Percentiles rank a stretch among this genome's conserved stretches.
These are phyloP conservation scores for Thoreauomyces humboldtii DNA, from an alignment of 192 early-diverging fungal species.

Conservation along the genomic window DNA sequence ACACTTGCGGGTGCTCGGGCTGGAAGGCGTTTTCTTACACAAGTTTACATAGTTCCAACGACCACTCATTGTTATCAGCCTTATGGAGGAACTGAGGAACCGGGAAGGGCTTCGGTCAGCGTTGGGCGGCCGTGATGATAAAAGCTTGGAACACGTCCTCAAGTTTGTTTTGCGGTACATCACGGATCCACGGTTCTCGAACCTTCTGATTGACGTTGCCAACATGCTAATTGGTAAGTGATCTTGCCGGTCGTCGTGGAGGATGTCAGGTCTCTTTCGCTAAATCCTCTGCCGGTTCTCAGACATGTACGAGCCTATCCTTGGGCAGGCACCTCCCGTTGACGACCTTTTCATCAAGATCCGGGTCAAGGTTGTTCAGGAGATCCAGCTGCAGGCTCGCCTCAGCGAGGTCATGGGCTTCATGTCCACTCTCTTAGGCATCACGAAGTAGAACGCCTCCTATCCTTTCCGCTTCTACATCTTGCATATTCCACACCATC, in stretches of 20 bases:
- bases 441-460: constrained; percentile 5
- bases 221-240: constrained; percentile 69
- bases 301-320: constrained; percentile 82
- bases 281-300: background rate
- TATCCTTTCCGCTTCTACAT: background rate
- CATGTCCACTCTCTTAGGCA: constrained; percentile 73
- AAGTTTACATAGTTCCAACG: too few species aligned
- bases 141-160: constrained; percentile 77
- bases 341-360: constrained; percentile 73
- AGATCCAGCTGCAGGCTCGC: constrained; percentile 77
- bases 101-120: constrained; percentile 77
- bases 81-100: constrained; percentile 89
- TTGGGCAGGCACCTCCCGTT: constrained; percentile 77
- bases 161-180: constrained; percentile 81
- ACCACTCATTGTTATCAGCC: constrained; percentile 61
- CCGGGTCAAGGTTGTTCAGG: constrained; percentile 67
- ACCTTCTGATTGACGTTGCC: constrained; percentile 74
- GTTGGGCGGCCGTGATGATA: constrained; percentile 83
- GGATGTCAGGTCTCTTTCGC: background rate
- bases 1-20: too few species aligned
- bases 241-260: background rate
- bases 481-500: background rate
- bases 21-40: too few species aligned
- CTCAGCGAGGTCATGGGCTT: constrained; percentile 76
- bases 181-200: constrained; percentile 74